phyloP scores from a whole-genome alignment of 345 rosid genomes.

The Corchorus capsularis region DNA sequence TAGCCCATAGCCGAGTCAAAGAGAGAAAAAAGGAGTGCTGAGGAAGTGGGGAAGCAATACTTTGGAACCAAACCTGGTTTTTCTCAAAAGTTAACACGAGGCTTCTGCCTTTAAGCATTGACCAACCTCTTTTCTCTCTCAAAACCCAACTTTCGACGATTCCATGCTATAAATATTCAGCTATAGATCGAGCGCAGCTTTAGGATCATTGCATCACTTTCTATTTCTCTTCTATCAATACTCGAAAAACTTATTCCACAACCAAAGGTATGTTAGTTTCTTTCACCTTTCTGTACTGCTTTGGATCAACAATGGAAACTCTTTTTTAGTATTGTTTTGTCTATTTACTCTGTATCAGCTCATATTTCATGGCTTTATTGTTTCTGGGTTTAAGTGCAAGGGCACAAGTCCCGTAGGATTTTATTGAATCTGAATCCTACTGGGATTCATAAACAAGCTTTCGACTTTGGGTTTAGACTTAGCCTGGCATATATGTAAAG shows the following conservation, averaged over 20 bases:
- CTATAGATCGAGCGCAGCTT: conserved; percentile 2
- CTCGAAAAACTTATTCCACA: conserved; percentile 12
- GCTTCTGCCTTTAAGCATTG: conserved; percentile 26
- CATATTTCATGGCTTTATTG: neutral
- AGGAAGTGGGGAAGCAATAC: neutral
- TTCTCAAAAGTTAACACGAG: conserved; percentile 28
- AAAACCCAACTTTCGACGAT: neutral
- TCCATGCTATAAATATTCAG: neutral
- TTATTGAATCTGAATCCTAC: neutral
- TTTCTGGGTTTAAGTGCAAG: conserved; percentile 27
- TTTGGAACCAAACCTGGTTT: conserved; percentile 12
- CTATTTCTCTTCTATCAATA: conserved; percentile 9
- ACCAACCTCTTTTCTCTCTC: conserved; percentile 24
- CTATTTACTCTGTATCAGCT: neutral
- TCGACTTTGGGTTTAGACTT: neutral
- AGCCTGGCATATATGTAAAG: conserved; percentile 1
- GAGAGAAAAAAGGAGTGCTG: neutral
- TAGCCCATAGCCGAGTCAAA: neutral
- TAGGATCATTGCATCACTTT: conserved; percentile 5
- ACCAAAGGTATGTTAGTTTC: conserved; percentile 30
- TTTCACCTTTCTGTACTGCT: conserved; percentile 5
- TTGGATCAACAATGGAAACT: neutral
- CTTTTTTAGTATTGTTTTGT: neutral
- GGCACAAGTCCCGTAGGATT: neutral
- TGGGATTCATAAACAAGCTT: neutral